Percentiles rank a stretch among this genome's conserved stretches.
Evolutionary conservation across 257 asterid species (phyloP).

Genomic region (Misopates orontium): DNA sequence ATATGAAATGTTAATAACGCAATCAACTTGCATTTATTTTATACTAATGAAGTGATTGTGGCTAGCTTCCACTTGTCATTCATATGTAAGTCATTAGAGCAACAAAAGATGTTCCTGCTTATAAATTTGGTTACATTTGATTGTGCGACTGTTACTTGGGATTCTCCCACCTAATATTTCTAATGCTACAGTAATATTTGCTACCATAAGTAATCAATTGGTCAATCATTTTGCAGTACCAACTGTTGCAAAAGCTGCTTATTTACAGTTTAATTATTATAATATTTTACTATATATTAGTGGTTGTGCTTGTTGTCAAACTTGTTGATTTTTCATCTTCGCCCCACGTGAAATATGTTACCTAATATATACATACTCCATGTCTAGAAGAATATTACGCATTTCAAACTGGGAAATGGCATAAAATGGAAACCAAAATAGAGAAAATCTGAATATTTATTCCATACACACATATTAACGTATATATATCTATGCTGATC

Average conservation of each 20-base stretch:
- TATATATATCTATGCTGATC: background rate
- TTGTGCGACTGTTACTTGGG: background rate
- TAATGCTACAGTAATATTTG: background rate
- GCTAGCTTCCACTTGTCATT: too few relatives aligned
- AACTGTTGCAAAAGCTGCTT: background rate
- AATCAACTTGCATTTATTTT: slow-evolving; percentile 25
- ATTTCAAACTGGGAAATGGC: slow-evolving; percentile 5
- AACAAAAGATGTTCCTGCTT: background rate
- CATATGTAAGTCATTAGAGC: too few relatives aligned
- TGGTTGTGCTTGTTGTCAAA: slow-evolving; percentile 19
- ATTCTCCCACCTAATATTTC: background rate
- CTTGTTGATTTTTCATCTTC: slow-evolving; percentile 8
- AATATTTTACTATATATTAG: background rate
- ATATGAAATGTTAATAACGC: background rate
- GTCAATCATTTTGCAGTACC: slow-evolving; percentile 15
- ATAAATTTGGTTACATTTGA: background rate
- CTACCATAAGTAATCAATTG: slow-evolving; percentile 14
- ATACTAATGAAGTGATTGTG: too few relatives aligned
- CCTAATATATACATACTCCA: slow-evolving; percentile 23
- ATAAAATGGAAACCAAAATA: slow-evolving; percentile 2
- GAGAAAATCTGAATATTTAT: too few relatives aligned
- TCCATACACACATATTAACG: too few relatives aligned
- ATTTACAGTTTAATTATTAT: background rate
- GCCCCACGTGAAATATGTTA: slow-evolving; percentile 33
- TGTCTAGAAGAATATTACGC: background rate